Base-by-base conservation (phyloP, 2,329 filamentous ascomycete genomes). In the Calonectria hawksworthii region DNA sequence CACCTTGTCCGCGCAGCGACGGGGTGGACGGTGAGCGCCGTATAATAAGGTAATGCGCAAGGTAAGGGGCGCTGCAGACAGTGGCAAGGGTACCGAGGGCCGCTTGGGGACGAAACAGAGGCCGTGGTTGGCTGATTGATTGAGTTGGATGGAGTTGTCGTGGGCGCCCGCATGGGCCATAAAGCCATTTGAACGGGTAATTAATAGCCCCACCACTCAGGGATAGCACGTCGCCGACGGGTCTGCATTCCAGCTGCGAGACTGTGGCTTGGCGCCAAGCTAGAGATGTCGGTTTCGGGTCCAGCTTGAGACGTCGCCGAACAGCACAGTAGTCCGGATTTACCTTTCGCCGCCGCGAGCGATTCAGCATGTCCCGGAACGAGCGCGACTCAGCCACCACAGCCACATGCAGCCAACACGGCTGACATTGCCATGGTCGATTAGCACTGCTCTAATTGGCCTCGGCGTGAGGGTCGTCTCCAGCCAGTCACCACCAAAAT, bases 41-140 rank as follows among this genome's bases (percentile, higher is more conserved):
- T 41, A 41, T 61, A 70, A 56, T 30, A 38, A 70, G 16, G 59
- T 41, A 70, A 65, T 70, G 54, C 68, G 59, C 56, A 70, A 70
- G 56, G 68, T 59, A 70, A 70, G 68, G 68, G 68, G 68, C 54
- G 38, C n/a, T 65, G 59, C 56, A 70, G 56, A 50, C n/a, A n/a
- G 68, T 44, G 36, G 23, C 56, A 70, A 70, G 68, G 68, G 26
- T 70, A 34, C 26, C 41, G 38, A 65, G 41, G 56, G 26, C 61
- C 26, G 38, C 38, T 38, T 34, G 41, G 41, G 32, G 28, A 50
- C 41, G 61, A 56, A 50, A 30, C 44, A 5, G 26, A 51, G 13
- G 54, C 28, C 32, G 41, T 70, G 68, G 68, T 70, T 70, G 68
- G 68, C 50, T 52, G 68, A 21, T 51, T 30, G n/a, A n/a, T 54